phyloP scores from a whole-genome alignment of 2,329 filamentous ascomycete genomes.

The Hymenotorrendiella dingleyae region DNA sequence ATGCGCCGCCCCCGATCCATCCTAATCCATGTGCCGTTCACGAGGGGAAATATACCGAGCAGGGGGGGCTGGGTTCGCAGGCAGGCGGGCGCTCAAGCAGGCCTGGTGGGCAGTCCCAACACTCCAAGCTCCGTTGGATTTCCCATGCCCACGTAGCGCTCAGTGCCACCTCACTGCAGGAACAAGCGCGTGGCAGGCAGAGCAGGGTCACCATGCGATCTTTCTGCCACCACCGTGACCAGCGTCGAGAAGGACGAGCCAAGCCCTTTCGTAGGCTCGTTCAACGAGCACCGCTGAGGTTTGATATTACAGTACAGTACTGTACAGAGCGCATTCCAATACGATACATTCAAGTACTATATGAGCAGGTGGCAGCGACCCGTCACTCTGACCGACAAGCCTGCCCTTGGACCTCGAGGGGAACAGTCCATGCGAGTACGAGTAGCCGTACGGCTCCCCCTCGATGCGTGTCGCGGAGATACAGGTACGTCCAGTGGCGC shows the following conservation, averaged over 20 bases:
- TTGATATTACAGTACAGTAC: too few species aligned
- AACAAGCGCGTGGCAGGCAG: slow-evolving; percentile 23
- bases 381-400: too few species aligned
- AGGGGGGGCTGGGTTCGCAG: too few species aligned
- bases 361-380: too few species aligned
- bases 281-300: too few species aligned
- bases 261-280: too few species aligned
- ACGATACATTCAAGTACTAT: too few species aligned
- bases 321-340: too few species aligned
- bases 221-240: too few species aligned
- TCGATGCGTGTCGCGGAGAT: too few species aligned
- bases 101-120: background rate
- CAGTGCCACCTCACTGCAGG: slow-evolving; percentile 27
- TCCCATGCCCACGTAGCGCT: slow-evolving; percentile 7
- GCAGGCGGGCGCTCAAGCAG: background rate
- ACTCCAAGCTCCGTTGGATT: slow-evolving; percentile 4
- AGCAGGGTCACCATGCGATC: background rate
- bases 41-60: slow-evolving; percentile 18
- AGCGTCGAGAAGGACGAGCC: background rate
- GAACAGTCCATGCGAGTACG: background rate
- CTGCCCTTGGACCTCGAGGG: background rate
- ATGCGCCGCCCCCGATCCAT: background rate
- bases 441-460: background rate
- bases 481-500: too few species aligned
- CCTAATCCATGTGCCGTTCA: slow-evolving; percentile 18